Base-by-base conservation (phyloP, 2,329 filamentous ascomycete genomes). In the Ophiostoma ulmi region DNA sequence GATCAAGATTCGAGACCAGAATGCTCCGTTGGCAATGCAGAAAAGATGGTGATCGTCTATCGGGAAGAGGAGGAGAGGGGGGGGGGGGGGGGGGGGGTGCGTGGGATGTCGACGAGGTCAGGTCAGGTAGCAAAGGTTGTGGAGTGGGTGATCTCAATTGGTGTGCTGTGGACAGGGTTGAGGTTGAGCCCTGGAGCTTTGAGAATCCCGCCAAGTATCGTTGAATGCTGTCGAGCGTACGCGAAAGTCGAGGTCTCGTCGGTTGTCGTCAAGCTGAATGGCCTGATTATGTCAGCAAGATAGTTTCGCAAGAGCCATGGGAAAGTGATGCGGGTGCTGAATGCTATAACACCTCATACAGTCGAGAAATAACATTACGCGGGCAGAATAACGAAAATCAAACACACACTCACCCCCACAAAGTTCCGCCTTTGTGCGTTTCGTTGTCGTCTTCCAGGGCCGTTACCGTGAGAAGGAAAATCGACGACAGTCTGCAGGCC, bases 401-500 rank as follows among this genome's bases (percentile, higher is more conserved):
- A 22, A 22, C 14, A 17, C 58, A 17, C 58, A 31, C 26, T 63
- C 11, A 35, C 58, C 58, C 58, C 58, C 26, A 63, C 58, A 31
- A n/a, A 63, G 26, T 31, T 63, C 58, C 58, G 58, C 26, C 58
- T 35, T 63, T 63, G 26, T 63, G 58, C 58, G 58, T 63, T 26
- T 35, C n/a, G 58, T 17, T 26, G 26, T 35, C 6, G 58, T 17
- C 58, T 17, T 14, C 55, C 58, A 63, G 58, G 58, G 58, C 58
- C 26, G 58, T 63, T 63, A 26, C 8, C 52, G 52, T 14, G 26
- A 35, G 58, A 5, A 63, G 26, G 4, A 63, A 26, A 63, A 13
- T 17, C 52, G 52, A 26, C 5, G 7, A 26, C 39, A 58, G 58
- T 14, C 14, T 63, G 26, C 3, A 63, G 52, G 13, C 58, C 22